Evolutionary conservation across 306 rosid species (phyloP), one percentile per base, ranked within the genome.

Genomic region (Purshia tridentata): DNA sequence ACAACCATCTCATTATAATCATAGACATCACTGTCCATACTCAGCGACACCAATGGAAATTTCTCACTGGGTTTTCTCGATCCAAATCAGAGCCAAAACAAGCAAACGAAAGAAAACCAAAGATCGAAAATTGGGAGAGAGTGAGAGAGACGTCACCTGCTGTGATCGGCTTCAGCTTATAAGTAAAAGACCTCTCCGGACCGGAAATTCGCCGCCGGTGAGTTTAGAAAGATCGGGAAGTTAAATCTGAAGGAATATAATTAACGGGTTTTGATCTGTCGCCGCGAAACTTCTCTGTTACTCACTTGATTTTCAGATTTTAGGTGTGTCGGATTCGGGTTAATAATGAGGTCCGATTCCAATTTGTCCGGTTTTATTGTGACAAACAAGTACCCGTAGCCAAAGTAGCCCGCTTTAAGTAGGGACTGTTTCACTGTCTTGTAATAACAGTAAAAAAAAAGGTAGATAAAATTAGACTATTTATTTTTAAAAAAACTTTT

Each of bases 1-100:
- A 92, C 97, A 49, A 95, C 85, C 96, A 95, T 86, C 89, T 91
- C 99, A 75, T 91, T 87, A 67, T 80, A 88, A 69, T 91, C 98
- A 80, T 89, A 86, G 74, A 80, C 86, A 67, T 90, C 89, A 61
- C 75, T 76, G 39, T 90, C 91, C 74, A 63, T 76, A 71, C 75
- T 88, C 72, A n/a, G n/a, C n/a, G n/a, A n/a, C n/a, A n/a, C n/a
- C n/a, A n/a, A n/a, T n/a, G n/a, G n/a, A n/a, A n/a, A n/a, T n/a
- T n/a, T n/a, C n/a, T n/a, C n/a, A n/a, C n/a, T n/a, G n/a, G n/a
- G n/a, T n/a, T n/a, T n/a, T 48, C 18, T 49, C 19, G 67, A 75
- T 75, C 73, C 61, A n/a, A 65, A 66, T 45, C 47, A 47, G 20
- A 56, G 65, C 4, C 13, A 18, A 66, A 45, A 19, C 23, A 42